Conservation (phyloP, 2,329 filamentous ascomycete genomes). For the Cordyceps fumosorosea region DNA sequence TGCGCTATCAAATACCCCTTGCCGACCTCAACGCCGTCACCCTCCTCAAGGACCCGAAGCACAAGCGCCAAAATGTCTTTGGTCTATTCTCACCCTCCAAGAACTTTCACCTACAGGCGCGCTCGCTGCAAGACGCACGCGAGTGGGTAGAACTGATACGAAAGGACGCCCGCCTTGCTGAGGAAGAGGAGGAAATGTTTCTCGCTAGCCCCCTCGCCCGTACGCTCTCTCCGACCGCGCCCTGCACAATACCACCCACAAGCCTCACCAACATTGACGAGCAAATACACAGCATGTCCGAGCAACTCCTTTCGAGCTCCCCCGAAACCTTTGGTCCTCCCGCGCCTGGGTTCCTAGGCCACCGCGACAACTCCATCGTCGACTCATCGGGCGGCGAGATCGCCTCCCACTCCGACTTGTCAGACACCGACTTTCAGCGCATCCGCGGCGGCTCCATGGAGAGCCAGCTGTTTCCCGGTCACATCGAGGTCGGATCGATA, state of each 20-base stretch:
- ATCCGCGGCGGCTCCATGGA: constrained; percentile 47
- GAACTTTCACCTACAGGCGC: constrained; percentile 85
- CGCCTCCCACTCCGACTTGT: constrained; percentile 81
- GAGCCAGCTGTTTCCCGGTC: constrained; percentile 32
- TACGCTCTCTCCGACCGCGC: constrained; percentile 34
- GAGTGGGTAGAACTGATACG: constrained; percentile 84
- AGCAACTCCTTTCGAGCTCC: constrained; percentile 49
- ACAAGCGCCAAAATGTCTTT: constrained; percentile 81
- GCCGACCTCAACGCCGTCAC: constrained; percentile 89
- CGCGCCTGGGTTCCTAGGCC: constrained; percentile 26
- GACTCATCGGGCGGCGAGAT: constrained; percentile 62
- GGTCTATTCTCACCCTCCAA: constrained; percentile 85
- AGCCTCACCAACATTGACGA: constrained; percentile 16
- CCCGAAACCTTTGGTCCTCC: constrained; percentile 46
- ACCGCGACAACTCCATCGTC: constrained; percentile 51
- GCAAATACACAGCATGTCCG: constrained; percentile 26
- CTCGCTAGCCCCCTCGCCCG: constrained; percentile 58
- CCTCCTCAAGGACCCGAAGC: constrained; percentile 80
- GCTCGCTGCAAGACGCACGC: constrained; percentile 65
- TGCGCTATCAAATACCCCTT: constrained; percentile 81
- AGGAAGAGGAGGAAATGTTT: constrained; percentile 80
- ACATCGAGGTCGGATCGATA: constrained; percentile 13
- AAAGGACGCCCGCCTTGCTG: constrained; percentile 72
- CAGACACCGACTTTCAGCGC: constrained; percentile 55
- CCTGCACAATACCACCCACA: constrained; percentile 16